Evolutionary conservation across 352 stramenopile genomes (phyloP), one percentile per base, ranked within the genome.

Genomic region (Nothophytophthora sp.): DNA sequence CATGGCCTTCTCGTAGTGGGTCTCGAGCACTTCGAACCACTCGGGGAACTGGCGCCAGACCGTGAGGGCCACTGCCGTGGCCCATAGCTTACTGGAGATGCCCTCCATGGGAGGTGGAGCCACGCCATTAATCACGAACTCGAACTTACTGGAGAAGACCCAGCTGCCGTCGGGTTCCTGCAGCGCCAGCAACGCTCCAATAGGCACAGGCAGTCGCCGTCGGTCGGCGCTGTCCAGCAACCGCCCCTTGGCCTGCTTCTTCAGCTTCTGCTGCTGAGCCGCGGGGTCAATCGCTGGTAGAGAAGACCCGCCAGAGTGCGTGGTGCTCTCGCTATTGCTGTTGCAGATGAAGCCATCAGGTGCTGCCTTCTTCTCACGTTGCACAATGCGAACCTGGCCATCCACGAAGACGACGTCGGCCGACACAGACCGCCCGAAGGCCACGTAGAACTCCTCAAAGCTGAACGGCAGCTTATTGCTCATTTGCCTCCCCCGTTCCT

Each of bases 101-200:
- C 73, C 70, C 2, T 76, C 60, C 2, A 64, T 55, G 2, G 80
- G 76, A 24, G 55, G 64, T 18, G 73, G 52, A 0, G 71, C 73
- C 2, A 69, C 58, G 19, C 58, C 65, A 23, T 86, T 70, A 47
- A 90, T 50, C 22, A 82, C 65, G 36, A 68, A 86, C 33, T 68
- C 49, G 40, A 90, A 87, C 25, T 63, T 76, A 16, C 55, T 72
- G 4, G 76, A 74, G 39, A 73, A 90, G 36, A 51, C 36, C 76
- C 79, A 90, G 56, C 79, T 90, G 19, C 79, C 79, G 28, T 90
- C 75, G 3, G 67, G 39, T n/a, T 80, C 63, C 35, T 90, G 79
- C 1, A 82, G 58, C 30, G 69, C 62, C 0, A 75, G 18, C 9
- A 90, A 53, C 12, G 69, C 69, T 37, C 63, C 35, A 24, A 89